Evolutionary conservation across 257 asterid genomes (phyloP).

Genomic region (Gentiana macrophylla): DNA sequence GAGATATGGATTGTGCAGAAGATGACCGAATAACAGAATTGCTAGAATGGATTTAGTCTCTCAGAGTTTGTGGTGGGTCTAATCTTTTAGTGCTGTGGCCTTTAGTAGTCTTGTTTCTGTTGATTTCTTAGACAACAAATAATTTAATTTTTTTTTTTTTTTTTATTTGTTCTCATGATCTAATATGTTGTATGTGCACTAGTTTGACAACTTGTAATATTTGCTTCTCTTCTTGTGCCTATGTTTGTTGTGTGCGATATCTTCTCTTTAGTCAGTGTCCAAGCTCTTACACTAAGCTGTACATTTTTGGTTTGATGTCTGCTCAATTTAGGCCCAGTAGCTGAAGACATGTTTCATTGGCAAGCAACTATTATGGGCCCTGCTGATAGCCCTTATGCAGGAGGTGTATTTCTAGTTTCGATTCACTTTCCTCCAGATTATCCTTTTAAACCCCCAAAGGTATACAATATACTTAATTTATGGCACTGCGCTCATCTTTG

Average conservation of each 20-base stretch:
- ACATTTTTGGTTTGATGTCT: not conserved
- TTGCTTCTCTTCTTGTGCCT: not conserved
- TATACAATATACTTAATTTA: slow-evolving; percentile 5
- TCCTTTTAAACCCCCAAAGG: slow-evolving; percentile 55
- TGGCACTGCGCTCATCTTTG: too few species aligned
- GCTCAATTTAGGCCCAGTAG: slow-evolving; percentile 31
- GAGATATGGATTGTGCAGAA: too few species aligned
- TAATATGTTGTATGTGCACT: not conserved
- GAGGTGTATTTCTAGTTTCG: slow-evolving; percentile 44
- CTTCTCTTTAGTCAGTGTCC: not conserved
- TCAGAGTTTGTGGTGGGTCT: too few species aligned
- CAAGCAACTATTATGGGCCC: slow-evolving; percentile 54
- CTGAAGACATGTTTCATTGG: slow-evolving; percentile 50
- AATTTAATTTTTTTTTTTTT: not conserved
- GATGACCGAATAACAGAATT: too few species aligned
- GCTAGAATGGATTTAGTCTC: too few species aligned
- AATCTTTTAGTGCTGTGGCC: too few species aligned
- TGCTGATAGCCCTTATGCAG: slow-evolving; percentile 40
- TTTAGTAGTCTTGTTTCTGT: too few species aligned
- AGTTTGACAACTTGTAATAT: too few species aligned
- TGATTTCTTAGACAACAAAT: too few species aligned
- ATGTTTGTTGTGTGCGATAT: not conserved
- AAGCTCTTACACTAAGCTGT: not conserved
- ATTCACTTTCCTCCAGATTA: slow-evolving; percentile 50
- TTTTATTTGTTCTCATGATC: not conserved